Evolutionary conservation across 31 red algal species (phyloP), one percentile per base, ranked within the genome.

Genomic region (Odonthalia washingtoniensis): DNA sequence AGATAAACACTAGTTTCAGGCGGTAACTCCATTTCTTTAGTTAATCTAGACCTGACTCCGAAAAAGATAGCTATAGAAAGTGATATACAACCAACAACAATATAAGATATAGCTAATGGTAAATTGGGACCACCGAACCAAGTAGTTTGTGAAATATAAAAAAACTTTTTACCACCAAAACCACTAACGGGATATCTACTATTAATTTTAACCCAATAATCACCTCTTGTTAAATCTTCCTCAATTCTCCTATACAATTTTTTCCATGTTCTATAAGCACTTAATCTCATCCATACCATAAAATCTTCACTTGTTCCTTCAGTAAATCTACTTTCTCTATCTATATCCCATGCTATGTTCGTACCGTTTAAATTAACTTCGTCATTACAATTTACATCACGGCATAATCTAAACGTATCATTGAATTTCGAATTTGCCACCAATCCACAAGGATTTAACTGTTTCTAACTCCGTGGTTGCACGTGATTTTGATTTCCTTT

Each of bases 211-310:
- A 96, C 87, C 36, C 64, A 89, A 44, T 96, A 96, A 5, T 28
- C 81, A 4, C 89, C 94, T 27, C 84, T 40, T 9, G 63, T 32
- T 39, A 96, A 70, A 67, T 77, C 77, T 5, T 87, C 53, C 0
- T 62, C 44, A 53, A 98, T 84, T 45, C 84, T 85, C 74, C 91
- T 43, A 77, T 98, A 92, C 16, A 98, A 65, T 68, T 98, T 98
- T 44, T 94, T 81, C 80, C 94, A 98, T 70, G 92, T 85, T 28
- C 85, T 74, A 65, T 95, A 94, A 28, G 96, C 80, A 21, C 92
- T 46, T 18, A 93, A 30, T 43, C 96, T 88, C 96, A 98, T 98
- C 96, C 96, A 98, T n/a, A 98, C 96, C 92, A 95, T 95, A 69
- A 98, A 95, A 40, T 85, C 87, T 61, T 89, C 85, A n/a, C 80